Evolutionary conservation across 192 early-diverging fungal genomes (phyloP).

Genomic region (Umbelopsis isabellina): DNA sequence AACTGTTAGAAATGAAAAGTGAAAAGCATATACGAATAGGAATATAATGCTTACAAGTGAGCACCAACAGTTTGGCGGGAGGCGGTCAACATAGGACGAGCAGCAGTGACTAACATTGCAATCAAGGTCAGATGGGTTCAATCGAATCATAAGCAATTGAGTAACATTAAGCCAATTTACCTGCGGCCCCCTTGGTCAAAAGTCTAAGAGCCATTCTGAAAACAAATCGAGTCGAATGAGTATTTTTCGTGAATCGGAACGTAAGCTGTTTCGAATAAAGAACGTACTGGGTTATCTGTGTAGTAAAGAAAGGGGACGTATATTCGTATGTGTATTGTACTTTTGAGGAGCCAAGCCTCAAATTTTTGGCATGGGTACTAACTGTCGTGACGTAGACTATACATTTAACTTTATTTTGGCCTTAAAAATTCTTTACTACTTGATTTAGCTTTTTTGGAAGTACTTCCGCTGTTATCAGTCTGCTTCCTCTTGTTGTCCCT

Average conservation of each 20-base stretch:
- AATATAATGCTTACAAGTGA: conserved; percentile 32
- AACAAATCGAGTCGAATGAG: neutral
- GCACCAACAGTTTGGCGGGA: conserved; percentile 35
- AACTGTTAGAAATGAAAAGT: neutral
- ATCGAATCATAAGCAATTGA: neutral
- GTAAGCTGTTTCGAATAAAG: neutral
- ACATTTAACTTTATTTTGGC: conserved; percentile 3
- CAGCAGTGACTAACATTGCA: conserved; percentile 18
- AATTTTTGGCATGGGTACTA: conserved; percentile 16
- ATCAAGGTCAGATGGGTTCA: neutral
- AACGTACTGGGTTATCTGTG: conserved; percentile 21
- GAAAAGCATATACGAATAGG: neutral
- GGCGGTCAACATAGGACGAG: conserved; percentile 37
- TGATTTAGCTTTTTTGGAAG: conserved; percentile 4
- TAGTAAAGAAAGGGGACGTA: conserved; percentile 13
- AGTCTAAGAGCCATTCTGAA: conserved; percentile 42
- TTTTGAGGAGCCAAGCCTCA: conserved; percentile 13
- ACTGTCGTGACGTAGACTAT: neutral
- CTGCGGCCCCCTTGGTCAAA: conserved; percentile 41
- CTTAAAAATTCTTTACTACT: neutral
- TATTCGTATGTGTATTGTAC: conserved; percentile 20
- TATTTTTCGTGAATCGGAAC: neutral
- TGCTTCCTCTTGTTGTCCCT: conserved; percentile 4
- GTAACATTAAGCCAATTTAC: conserved; percentile 12
- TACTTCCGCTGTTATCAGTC: neutral